Conservation (phyloP, 805 yeast species). For the Hyphopichia homilentoma region DNA sequence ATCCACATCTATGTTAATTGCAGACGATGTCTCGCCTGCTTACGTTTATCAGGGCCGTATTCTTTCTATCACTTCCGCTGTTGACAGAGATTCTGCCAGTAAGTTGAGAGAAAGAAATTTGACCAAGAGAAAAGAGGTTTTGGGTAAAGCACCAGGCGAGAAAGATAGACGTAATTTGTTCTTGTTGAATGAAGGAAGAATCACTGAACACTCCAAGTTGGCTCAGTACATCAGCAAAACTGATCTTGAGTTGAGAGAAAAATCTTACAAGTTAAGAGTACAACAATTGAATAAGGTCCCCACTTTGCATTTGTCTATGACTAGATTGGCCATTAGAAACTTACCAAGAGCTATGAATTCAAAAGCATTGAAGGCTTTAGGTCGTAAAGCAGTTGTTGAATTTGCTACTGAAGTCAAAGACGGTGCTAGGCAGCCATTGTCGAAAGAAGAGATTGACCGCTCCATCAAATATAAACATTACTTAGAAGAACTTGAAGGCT, state of each 20-base stretch:
- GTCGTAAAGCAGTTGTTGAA: slow-evolving; percentile 90
- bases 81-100: slow-evolving; percentile 80
- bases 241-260: slow-evolving; percentile 84
- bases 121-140: slow-evolving; percentile 62
- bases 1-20: slow-evolving; percentile 64
- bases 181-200: slow-evolving; percentile 90
- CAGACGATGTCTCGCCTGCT: slow-evolving; percentile 87
- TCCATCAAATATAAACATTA: slow-evolving; percentile 66
- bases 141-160: slow-evolving; percentile 78
- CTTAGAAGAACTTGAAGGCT: slow-evolving; percentile 22
- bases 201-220: slow-evolving; percentile 73
- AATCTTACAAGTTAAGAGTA: slow-evolving; percentile 79
- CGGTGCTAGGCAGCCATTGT: slow-evolving; percentile 72
- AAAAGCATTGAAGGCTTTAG: slow-evolving; percentile 84
- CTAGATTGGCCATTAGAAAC: slow-evolving; percentile 92
- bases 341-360: slow-evolving; percentile 89
- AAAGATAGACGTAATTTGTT: slow-evolving; percentile 83
- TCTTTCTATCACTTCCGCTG: slow-evolving; percentile 77
- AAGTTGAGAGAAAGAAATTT: slow-evolving; percentile 71
- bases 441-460: slow-evolving; percentile 82
- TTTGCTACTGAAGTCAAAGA: slow-evolving; percentile 87
- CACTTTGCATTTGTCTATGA: slow-evolving; percentile 84
- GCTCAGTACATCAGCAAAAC: slow-evolving; percentile 63
- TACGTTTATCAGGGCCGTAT: slow-evolving; percentile 94
- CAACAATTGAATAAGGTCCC: slow-evolving; percentile 91